Evolutionary conservation across 2,329 filamentous ascomycete species (phyloP).

Genomic region (Chaetomiaceae sp.): DNA sequence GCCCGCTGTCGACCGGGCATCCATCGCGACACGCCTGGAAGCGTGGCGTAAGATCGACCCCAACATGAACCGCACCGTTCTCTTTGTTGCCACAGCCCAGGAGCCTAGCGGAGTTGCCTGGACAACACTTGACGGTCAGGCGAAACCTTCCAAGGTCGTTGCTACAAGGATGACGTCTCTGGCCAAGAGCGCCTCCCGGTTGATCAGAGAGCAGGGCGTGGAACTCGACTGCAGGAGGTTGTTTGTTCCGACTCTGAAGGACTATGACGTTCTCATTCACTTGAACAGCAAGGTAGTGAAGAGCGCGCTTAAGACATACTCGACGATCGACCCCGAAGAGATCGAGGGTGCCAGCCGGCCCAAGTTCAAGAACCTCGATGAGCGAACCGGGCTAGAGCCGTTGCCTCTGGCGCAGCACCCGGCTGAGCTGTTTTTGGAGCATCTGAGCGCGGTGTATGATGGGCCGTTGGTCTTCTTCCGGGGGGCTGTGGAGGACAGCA

Average conservation of each 20-base stretch:
- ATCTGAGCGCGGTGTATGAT: conserved; percentile 64
- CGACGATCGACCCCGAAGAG: conserved; percentile 29
- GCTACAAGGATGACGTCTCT: conserved; percentile 79
- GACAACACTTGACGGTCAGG: conserved; percentile 56
- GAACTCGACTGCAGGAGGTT: conserved; percentile 50
- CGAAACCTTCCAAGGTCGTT: conserved; percentile 69
- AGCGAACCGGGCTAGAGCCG: conserved; percentile 44
- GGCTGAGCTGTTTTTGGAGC: conserved; percentile 57
- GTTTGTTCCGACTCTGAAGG: conserved; percentile 67
- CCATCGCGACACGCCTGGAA: conserved; percentile 67
- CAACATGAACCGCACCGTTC: conserved; percentile 73
- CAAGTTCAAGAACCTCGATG: conserved; percentile 77
- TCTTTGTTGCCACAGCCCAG: conserved; percentile 77
- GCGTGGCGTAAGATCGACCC: conserved; percentile 87
- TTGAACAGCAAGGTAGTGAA: conserved; percentile 55
- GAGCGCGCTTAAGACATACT: conserved; percentile 35
- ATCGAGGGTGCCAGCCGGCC: conserved; percentile 34
- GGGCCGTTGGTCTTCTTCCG: conserved; percentile 76
- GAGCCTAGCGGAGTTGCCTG: conserved; percentile 76
- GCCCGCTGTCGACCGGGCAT: conserved; percentile 54
- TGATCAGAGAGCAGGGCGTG: conserved; percentile 51
- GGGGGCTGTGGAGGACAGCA: conserved; percentile 52
- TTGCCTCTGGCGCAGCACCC: conserved; percentile 56
- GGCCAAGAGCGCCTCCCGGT: conserved; percentile 67
- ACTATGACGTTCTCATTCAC: conserved; percentile 84